Evolutionary conservation across 2,329 filamentous ascomycete species (phyloP), one percentile per base, ranked within the genome.

Genomic region (Ascochyta rabiei): DNA sequence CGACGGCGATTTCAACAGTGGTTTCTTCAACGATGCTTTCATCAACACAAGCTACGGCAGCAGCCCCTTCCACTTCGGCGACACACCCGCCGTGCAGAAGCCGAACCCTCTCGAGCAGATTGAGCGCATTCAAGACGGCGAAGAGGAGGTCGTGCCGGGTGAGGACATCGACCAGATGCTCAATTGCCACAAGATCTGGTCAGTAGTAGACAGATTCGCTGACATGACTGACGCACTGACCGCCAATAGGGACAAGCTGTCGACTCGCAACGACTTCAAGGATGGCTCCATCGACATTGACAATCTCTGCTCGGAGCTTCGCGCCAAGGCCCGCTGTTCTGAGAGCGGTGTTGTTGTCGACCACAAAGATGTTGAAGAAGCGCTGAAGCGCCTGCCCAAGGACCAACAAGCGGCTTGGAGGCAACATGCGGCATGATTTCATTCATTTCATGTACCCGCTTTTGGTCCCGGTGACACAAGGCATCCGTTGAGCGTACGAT

Each of bases 301-400:
- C 71, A 87, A 89, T 30, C 84, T 99, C 21, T 99, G 95, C 78
- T 89, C 89, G 4, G 93, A 99, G 72, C 85, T 99, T 13, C 90
- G 93, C 61, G 90, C 93, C 74, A 99, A 99, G 79, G 95, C 95
- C 53, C 95, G 93, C 72, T 99, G 95, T 75, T 96, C 92, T 0
- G 90, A 96, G 64, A 89, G 84, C 16, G 93, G 95, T 15, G 91
- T 96, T 12, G 91, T 96, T 16, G 90, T 99, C 21, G 89, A 92
- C 59, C 88, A 96, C 77, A 86, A 86, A 49, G 93, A 98, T 68
- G 96, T 98, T 66, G 89, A 96, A 70, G 85, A 76, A 34, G 79
- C 79, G 5, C 73, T 82, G 48, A 76, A 78, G 67, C 78, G 78
- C 46, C 59, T 81, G 23, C 75, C 75, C 6, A 72, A 75, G 35